Base-by-base conservation (phyloP, 2,329 filamentous ascomycete genomes). In the Penicillium rolfsii region DNA sequence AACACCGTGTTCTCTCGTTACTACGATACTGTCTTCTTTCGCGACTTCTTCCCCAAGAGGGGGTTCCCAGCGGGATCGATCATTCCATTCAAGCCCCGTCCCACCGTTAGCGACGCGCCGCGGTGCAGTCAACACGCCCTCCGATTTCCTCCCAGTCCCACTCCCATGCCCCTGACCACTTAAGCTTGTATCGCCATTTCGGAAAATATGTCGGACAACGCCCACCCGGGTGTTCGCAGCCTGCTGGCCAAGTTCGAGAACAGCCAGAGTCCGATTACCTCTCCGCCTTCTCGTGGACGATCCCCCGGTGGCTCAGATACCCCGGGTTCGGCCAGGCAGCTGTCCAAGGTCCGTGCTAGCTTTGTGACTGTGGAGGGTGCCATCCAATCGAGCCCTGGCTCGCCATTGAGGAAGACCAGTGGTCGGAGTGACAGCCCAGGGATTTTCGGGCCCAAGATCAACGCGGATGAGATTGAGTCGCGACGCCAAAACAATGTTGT, bases 211-310 rank as follows among this genome's bases (percentile, higher is more conserved):
- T 63, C 67, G 53, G 67, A 70, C 55, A 69, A 68, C 53, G 52
- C 62, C 52, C 67, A 74, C 53, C 73, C 72, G 26, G 87, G 85
- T 72, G 89, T 91, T 72, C 88, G 84, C 79, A 91, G 90, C 79
- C 85, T 93, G 67, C 84, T 89, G 70, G 90, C 90, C 72, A 91
- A 91, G 84, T 93, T 93, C 75, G 90, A 93, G 82, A 90, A 87
- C 77, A 85, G 84, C 74, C 85, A 86, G 67, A 81, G 81, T 64
- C 86, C 66, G 49, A 70, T 87, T 67, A 81, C 82, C 60, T 88
- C 85, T 69, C 84, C 87, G 66, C 86, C 87, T 16, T 88, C 89
- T 65, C 83, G 89, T 80, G 90, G 89, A 63, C 84, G 89, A 75
- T 89, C 88, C 60, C 89, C 89, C 57, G 86, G 83, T 58, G 74